A percentile compares a stretch with the other conserved stretches of the same genome.
These are phyloP conservation scores for Curvularia verruculosa DNA, from an alignment of 2,329 filamentous ascomycete genomes.

Conservation along the genomic window DNA sequence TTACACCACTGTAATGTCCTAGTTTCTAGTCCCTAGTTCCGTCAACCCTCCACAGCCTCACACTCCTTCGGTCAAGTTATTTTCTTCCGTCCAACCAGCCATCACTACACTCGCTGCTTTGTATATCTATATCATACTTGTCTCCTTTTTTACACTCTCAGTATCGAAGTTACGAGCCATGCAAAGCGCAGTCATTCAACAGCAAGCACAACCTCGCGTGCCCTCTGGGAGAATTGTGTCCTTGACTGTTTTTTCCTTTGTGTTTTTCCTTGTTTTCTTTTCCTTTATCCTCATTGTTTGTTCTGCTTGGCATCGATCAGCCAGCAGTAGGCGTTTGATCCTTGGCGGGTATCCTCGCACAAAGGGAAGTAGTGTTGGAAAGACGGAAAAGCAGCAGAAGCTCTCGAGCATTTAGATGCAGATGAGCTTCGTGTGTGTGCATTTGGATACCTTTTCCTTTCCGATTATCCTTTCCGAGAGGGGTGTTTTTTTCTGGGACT, in stretches of 20 bases:
- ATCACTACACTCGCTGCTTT: conserved; percentile 20
- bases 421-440: not conserved
- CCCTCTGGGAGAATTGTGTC: conserved; percentile 3
- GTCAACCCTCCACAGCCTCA: conserved; percentile 27
- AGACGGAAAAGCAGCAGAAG: not conserved
- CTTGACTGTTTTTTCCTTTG: conserved; percentile 7
- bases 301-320: conserved; percentile 7
- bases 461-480: not conserved
- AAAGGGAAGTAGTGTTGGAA: not conserved
- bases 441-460: not conserved
- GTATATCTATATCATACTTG: conserved; percentile 20
- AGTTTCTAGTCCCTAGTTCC: conserved; percentile 40
- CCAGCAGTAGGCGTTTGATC: conserved; percentile 4
- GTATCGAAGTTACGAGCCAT: conserved; percentile 24
- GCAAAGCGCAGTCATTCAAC: conserved; percentile 17
- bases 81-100: not conserved
- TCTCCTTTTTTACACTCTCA: conserved; percentile 4
- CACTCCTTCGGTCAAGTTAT: conserved; percentile 15
- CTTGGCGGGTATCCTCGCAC: not conserved
- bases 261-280: conserved; percentile 1
- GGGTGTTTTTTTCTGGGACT: not conserved
- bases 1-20: conserved; percentile 42
- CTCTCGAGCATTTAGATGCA: not conserved
- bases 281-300: not conserved
- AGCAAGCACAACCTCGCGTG: not conserved